Evolutionary conservation across 768 basidiomycete species (phyloP), one percentile per base, ranked within the genome.

Genomic region (Gloeopeniophorella convolvens): DNA sequence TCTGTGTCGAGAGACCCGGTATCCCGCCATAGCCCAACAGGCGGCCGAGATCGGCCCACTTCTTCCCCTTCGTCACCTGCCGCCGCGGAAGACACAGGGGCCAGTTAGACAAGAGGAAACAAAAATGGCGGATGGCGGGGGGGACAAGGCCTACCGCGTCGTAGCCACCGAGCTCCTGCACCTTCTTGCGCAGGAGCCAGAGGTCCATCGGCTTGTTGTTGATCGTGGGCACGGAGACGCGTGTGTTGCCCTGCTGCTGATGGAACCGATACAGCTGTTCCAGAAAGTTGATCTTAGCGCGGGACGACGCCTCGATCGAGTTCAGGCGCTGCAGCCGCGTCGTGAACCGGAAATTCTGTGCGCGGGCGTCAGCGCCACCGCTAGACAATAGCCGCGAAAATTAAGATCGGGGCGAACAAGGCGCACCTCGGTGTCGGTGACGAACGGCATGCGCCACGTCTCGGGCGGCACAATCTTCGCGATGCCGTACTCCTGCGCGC

Each of bases 201-300:
- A 99, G 73, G 72, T 99, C 96, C 45, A 99, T 72, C 1, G 91
- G 78, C 63, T 90, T 89, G 67, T 90, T 83, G 66, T 92, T 92
- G 65, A 99, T 90, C 27, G 86, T 87, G 50, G 96, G 96, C 28
- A 97, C 85, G n/a, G 83, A 83, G 21, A 97, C 84, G 57, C 88
- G 82, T 53, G 82, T 75, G 65, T 92, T 91, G 41, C 91, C 91
- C 70, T 94, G 92, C 66, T 97, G 94, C 60, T 89, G 85, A 70
- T 98, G 96, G 67, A 87, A 99, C 60, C 90, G 86, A 68, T 94
- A 94, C 42, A 99, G 78, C 68, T 96, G 92, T 66, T 98, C 95
- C 58, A 97, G 70, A 69, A 96, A 98, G 72, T 96, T 98, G 66
- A 98, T 71, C 69, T 94, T 96, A 43, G 96, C 95, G 59, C 96